Conservation (phyloP, 306 rosid genomes). For the Mimosa bimucronata region DNA sequence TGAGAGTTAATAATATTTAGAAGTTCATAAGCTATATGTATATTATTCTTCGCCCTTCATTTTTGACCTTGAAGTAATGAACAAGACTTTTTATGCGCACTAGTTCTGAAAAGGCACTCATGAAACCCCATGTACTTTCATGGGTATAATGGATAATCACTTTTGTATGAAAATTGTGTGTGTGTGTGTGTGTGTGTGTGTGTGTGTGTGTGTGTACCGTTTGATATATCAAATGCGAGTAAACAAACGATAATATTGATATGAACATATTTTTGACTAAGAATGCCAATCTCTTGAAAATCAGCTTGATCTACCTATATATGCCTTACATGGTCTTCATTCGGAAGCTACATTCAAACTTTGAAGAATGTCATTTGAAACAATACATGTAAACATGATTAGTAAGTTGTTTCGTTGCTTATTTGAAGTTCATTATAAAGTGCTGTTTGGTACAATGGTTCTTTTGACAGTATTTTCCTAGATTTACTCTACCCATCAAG, state of each 20-base stretch:
- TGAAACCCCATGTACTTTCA: neutral
- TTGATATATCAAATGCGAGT: neutral
- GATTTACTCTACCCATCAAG: neutral
- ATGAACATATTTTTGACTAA: neutral
- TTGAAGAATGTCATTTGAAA: neutral
- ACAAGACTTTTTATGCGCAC: neutral
- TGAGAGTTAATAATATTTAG: too few relatives aligned
- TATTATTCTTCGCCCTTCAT: neutral
- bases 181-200: too few relatives aligned
- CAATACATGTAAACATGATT: neutral
- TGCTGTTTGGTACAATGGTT: neutral
- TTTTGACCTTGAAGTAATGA: neutral
- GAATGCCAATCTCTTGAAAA: neutral
- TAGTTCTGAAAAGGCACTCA: conserved; percentile 10
- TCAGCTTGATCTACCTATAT: neutral
- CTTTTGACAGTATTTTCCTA: neutral
- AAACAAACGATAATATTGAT: neutral
- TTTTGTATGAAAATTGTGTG: neutral
- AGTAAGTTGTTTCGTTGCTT: neutral
- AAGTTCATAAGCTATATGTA: neutral
- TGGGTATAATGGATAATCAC: neutral
- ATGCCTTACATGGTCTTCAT: neutral
- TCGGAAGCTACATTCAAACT: neutral
- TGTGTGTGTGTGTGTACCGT: too few relatives aligned
- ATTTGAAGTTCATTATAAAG: neutral